phyloP scores from a whole-genome alignment of 2,329 filamentous ascomycete genomes.

The Alternaria postmessia region DNA sequence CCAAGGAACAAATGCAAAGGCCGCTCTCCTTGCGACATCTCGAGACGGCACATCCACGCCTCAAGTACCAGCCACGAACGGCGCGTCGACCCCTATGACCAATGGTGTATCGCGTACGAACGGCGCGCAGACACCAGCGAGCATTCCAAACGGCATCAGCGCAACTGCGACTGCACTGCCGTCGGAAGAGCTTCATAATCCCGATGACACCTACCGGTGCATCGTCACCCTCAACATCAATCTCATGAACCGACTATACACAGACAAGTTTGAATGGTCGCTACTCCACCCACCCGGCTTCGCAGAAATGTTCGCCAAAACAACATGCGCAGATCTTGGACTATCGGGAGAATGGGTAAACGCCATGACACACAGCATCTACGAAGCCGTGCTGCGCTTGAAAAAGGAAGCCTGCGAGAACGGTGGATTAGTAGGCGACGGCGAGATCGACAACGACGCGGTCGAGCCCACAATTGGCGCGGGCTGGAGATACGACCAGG shows the following conservation, averaged over 20 bases:
- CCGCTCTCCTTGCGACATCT: slow-evolving; percentile 54
- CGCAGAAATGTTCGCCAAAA: slow-evolving; percentile 88
- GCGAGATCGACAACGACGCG: slow-evolving; percentile 88
- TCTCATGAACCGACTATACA: slow-evolving; percentile 88
- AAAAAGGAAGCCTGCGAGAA: slow-evolving; percentile 98
- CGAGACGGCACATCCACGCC: slow-evolving; percentile 62
- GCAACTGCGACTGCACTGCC: slow-evolving; percentile 72
- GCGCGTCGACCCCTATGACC: slow-evolving; percentile 63
- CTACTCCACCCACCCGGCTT: slow-evolving; percentile 89
- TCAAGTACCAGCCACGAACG: slow-evolving; percentile 56
- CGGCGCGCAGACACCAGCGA: slow-evolving; percentile 56
- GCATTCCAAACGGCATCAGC: slow-evolving; percentile 66
- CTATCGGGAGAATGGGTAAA: slow-evolving; percentile 92
- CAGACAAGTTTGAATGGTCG: slow-evolving; percentile 98
- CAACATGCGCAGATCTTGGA: slow-evolving; percentile 91
- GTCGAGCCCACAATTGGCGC: slow-evolving; percentile 77
- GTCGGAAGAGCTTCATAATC: slow-evolving; percentile 79
- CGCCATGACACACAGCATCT: slow-evolving; percentile 94
- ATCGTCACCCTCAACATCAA: slow-evolving; percentile 92
- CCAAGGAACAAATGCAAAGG: slow-evolving; percentile 41
- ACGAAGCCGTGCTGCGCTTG: slow-evolving; percentile 87
- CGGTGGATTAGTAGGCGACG: slow-evolving; percentile 77
- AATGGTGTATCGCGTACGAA: slow-evolving; percentile 57
- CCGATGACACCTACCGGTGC: slow-evolving; percentile 93
- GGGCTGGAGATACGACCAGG: slow-evolving; percentile 95